These are phyloP conservation scores for Hypoxylon rickii DNA, from an alignment of 495 filamentous ascomycete species.

Conservation along the genomic window DNA sequence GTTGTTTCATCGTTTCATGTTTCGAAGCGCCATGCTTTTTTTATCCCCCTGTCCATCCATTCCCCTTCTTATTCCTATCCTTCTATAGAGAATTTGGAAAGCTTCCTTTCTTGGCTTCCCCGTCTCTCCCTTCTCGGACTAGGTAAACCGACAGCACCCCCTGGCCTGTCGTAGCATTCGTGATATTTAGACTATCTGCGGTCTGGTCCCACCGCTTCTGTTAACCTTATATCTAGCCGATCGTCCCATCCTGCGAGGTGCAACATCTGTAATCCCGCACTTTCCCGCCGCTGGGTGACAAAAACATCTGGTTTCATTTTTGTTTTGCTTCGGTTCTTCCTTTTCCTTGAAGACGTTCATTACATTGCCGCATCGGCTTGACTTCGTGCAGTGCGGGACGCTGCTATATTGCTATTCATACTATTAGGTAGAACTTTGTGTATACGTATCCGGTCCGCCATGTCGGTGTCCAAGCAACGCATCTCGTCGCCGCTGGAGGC, in stretches of 20 bases:
- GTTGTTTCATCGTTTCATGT: slow-evolving; percentile 39
- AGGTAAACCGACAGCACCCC: no score
- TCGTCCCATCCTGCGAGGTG: slow-evolving; percentile 18
- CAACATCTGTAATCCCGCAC: neutral
- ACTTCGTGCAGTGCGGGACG: neutral
- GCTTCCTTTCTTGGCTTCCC: no score
- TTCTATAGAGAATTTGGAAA: no score
- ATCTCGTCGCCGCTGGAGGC: slow-evolving; percentile 63
- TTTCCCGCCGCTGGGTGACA: slow-evolving; percentile 9
- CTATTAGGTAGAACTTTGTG: no score
- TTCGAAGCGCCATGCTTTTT: slow-evolving; percentile 37
- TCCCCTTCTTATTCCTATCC: no score
- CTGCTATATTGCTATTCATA: neutral
- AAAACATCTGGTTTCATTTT: neutral
- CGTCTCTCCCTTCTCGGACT: neutral
- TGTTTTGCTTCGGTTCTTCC: slow-evolving; percentile 3
- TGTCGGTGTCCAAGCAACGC: slow-evolving; percentile 48
- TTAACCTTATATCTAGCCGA: slow-evolving; percentile 2
- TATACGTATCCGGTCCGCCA: slow-evolving; percentile 12
- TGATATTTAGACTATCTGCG: no score
- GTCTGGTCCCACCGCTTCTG: neutral
- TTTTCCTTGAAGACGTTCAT: slow-evolving; percentile 8
- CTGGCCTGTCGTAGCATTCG: no score
- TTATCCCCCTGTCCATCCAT: slow-evolving; percentile 17
- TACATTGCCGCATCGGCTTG: neutral